Evolutionary conservation across 139 green algal genomes (phyloP), one percentile per base, ranked within the genome.

Genomic region (Bryopsis sp.): DNA sequence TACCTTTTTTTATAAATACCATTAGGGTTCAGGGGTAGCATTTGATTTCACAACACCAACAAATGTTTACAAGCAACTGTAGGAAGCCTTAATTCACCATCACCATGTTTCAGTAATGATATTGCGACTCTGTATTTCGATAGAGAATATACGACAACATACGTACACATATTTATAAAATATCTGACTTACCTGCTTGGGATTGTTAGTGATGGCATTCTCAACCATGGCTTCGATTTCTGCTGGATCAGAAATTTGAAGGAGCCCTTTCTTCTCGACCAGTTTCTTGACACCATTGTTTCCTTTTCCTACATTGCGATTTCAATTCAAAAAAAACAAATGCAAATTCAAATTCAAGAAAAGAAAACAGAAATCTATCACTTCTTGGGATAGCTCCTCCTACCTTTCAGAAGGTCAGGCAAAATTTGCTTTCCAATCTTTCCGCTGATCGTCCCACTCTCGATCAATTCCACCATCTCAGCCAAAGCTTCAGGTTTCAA

Each of bases 351-450:
- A n/a, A n/a, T n/a, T n/a, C n/a, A 22, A 48, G 37, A 7, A 7
- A 32, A 7, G 31, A 64, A 7, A 64, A 11, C 54, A n/a, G 26
- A 15, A 35, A 64, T 38, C 11, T 64, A 15, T 8, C 32, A 2
- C 15, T 35, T 34, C 35, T 47, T 74, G 26, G 76, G 76, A 34
- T 57, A 47, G 31, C 81, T 78, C 36, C 74, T 81, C 54, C 76
- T 65, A 1, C 85, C 88, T 61, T 88, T 47, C 29, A 95, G 72
- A 48, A 96, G 80, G 1, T 86, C 78, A 1, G 91, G 88, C 71
- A 97, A 78, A 47, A 97, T 68, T 57, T 97, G 86, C 75, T 98
- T 98, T 33, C 79, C 93, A 64, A 98, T 98, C 81, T 98, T 98
- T 72, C 93, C 93, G 70, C 83, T 94, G 77, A 98, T 97, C 29